Percentiles rank a stretch among this genome's conserved stretches.
Conservation (phyloP, 306 rosid genomes). For the Albizia julibrissin region DNA sequence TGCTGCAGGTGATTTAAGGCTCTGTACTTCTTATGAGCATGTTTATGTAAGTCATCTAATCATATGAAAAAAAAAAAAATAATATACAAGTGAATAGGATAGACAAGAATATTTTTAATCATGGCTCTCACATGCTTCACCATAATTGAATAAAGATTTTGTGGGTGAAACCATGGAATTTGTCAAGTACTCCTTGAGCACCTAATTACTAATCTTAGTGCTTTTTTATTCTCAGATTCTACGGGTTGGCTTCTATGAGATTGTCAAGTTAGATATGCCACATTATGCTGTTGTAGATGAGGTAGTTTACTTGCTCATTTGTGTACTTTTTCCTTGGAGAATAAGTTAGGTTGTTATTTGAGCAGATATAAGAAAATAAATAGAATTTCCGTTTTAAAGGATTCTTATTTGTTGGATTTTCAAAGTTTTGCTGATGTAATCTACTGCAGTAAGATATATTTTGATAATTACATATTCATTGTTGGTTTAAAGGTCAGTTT, state of each 20-base stretch:
- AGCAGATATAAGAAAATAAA: not conserved
- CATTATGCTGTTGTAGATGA: conserved; percentile 89
- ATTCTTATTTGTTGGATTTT: conserved; percentile 6
- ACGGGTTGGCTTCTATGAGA: conserved; percentile 80
- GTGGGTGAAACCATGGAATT: conserved; percentile 1
- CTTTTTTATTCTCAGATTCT: conserved; percentile 59
- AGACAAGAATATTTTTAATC: not conserved
- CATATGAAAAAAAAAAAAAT: no score
- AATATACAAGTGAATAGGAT: no score
- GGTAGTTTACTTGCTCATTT: conserved; percentile 46
- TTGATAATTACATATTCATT: not conserved
- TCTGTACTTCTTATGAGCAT: conserved; percentile 9
- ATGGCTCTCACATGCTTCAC: not conserved
- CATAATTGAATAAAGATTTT: conserved; percentile 10
- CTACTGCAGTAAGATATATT: not conserved
- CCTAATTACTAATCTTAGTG: conserved; percentile 23
- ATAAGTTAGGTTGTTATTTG: conserved; percentile 3
- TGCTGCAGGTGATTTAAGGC: conserved; percentile 62
- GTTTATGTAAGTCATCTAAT: not conserved
- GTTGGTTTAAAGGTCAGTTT: conserved; percentile 20
- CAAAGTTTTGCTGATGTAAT: conserved; percentile 9
- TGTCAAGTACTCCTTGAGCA: conserved; percentile 9
- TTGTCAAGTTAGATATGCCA: conserved; percentile 82
- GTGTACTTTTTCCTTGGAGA: conserved; percentile 16
- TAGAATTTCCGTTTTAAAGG: not conserved